Conservation (phyloP, 1,284 basidiomycete genomes). For the Neonothopanus nambi region DNA sequence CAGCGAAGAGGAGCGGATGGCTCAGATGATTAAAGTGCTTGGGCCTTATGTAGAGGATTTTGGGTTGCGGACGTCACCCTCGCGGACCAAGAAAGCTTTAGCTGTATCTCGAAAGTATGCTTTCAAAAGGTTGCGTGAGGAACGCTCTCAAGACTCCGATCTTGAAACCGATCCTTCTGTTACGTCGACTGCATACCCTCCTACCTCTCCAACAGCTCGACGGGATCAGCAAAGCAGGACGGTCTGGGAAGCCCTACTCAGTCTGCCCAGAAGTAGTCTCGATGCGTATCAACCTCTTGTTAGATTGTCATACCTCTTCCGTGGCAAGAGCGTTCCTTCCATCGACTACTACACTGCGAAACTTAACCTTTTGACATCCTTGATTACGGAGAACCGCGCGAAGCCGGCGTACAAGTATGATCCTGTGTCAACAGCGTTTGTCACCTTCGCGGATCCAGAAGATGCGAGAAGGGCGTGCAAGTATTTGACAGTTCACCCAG, state of each 20-base stretch:
- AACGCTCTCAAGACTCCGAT: conserved; percentile 35
- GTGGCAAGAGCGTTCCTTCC: conserved; percentile 76
- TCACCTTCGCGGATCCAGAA: conserved; percentile 75
- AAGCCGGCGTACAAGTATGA: conserved; percentile 63
- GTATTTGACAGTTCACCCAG: conserved; percentile 76
- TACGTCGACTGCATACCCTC: conserved; percentile 28
- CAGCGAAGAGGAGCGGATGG: conserved; percentile 53
- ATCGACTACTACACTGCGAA: conserved; percentile 91
- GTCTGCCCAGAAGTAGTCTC: conserved; percentile 72
- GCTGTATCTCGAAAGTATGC: conserved; percentile 33
- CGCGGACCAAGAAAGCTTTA: conserved; percentile 29
- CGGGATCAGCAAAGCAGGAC: conserved; percentile 34
- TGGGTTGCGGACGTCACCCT: conserved; percentile 32
- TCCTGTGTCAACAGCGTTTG: conserved; percentile 84
- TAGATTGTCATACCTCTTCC: conserved; percentile 71
- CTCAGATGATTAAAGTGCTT: conserved; percentile 61
- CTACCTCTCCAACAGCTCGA: conserved; percentile 16
- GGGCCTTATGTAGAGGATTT: conserved; percentile 67
- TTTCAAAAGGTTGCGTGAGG: conserved; percentile 33
- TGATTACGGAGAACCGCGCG: conserved; percentile 79
- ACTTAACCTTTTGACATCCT: conserved; percentile 74
- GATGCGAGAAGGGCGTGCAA: conserved; percentile 76
- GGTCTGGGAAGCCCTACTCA: conserved; percentile 78
- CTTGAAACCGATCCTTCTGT: conserved; percentile 20
- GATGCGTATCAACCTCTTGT: conserved; percentile 86